These are phyloP conservation scores for Cinchona pubescens DNA, from an alignment of 257 asterid species.

Conservation along the genomic window DNA sequence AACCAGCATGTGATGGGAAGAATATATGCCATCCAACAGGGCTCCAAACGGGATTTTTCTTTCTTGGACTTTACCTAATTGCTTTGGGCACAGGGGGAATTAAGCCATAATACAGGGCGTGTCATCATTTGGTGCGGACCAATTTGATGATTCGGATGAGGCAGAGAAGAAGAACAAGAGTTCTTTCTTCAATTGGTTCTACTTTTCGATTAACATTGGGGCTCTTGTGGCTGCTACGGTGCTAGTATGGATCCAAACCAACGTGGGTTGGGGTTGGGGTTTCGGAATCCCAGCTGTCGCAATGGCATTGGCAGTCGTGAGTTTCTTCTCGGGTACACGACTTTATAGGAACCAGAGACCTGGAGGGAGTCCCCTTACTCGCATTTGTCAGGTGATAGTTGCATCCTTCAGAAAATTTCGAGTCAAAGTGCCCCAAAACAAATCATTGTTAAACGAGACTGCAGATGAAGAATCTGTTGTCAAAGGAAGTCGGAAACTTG, in stretches of 20 bases:
- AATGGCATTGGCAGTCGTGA: conserved; percentile 56
- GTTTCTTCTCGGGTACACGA: conserved; percentile 58
- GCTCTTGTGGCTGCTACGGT: conserved; percentile 58
- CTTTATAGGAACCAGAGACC: conserved; percentile 55
- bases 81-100: conserved; percentile 69
- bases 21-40: conserved; percentile 40
- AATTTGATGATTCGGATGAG: conserved; percentile 55
- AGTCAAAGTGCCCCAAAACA: conserved; percentile 39
- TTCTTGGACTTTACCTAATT: conserved; percentile 52
- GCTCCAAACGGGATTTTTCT: conserved; percentile 46
- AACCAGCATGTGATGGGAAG: conserved; percentile 40
- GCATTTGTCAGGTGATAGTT: conserved; percentile 52
- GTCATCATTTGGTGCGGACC: conserved; percentile 66
- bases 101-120: conserved; percentile 69
- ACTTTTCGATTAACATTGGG: conserved; percentile 64
- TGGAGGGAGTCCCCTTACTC: conserved; percentile 67
- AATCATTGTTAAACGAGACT: conserved; percentile 42
- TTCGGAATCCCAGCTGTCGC: conserved; percentile 73
- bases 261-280: conserved; percentile 75
- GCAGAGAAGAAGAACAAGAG: conserved; percentile 49
- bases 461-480: conserved; percentile 40
- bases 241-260: conserved; percentile 60
- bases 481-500: conserved; percentile 59
- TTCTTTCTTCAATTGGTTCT: conserved; percentile 67
- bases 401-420: conserved; percentile 44